Evolutionary conservation across 75 land plant species (phyloP), one percentile per base, ranked within the genome.

Genomic region (Cunninghamia lanceolata): DNA sequence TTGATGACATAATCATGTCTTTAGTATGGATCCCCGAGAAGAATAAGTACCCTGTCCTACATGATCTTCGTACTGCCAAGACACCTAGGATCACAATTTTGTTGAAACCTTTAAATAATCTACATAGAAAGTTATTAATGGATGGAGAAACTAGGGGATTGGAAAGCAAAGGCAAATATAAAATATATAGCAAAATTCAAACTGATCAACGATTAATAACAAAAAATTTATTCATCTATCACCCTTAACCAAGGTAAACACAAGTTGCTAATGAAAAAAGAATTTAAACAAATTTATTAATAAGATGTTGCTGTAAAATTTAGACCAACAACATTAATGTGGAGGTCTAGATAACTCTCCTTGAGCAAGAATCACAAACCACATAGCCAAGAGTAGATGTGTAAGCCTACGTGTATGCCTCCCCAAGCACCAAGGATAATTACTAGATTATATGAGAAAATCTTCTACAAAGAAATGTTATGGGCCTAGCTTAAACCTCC

Each of bases 161-260:
- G 50, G 80, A 56, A 83, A 82, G 36, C 59, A 86, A 8, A 43
- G 40, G 35, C 8, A 40, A 86, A 53, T 28, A 74, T 70, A 79
- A 79, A 43, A 79, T 25, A 43, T 40, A 43, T 79, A 28, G 10
- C 2, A 79, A 43, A 40, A 79, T 70, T 9, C 0, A 10, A 70
- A n/a, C 9, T 9, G 9, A 50, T 52, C 6, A 80, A 43, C 83
- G 21, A 36, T 28, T 42, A 86, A 19, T 59, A 50, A 53, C 13
- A 39, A 70, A 39, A 11, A 16, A 2, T 38, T 10, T 28, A 13
- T n/a, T 45, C 34, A 2, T 45, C 13, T 80, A 4, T 43, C 50
- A n/a, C 15, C 36, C 36, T 73, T 34, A 45, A 45, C 30, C 46
- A n/a, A 80, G 15, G 32, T 80, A 80, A 17, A 80, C 45, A 45